These are phyloP conservation scores for Scolecobasidium constrictum DNA, from an alignment of 2,329 filamentous ascomycete species.

Conservation along the genomic window DNA sequence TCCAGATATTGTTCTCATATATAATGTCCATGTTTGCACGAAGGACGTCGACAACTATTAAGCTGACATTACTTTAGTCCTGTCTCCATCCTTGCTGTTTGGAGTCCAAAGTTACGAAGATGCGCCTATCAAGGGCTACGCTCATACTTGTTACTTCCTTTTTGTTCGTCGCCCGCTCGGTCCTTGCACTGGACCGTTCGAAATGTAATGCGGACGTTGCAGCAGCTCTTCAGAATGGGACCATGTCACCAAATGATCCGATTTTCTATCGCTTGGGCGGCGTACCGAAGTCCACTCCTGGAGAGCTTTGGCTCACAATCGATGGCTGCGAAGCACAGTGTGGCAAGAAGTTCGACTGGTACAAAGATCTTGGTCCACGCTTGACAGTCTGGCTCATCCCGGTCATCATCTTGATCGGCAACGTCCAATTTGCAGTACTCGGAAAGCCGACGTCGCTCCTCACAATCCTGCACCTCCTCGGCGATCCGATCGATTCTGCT, in stretches of 20 bases:
- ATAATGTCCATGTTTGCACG: no score
- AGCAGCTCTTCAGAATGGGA: neutral
- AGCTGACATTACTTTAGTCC: no score
- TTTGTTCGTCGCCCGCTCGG: no score
- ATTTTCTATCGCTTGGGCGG: neutral
- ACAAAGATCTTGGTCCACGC: slow-evolving; percentile 15
- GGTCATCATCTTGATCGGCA: slow-evolving; percentile 15
- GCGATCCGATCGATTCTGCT: slow-evolving; percentile 16
- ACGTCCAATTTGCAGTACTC: slow-evolving; percentile 16
- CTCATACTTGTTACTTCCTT: no score
- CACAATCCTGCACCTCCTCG: slow-evolving; percentile 14
- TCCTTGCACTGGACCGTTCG: neutral
- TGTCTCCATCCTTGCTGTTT: no score
- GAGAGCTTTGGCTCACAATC: slow-evolving; percentile 9
- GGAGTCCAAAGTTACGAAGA: no score
- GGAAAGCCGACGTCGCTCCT: neutral
- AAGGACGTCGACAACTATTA: no score
- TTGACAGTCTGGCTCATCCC: slow-evolving; percentile 16
- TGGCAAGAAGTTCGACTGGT: slow-evolving; percentile 11
- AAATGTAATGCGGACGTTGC: neutral
- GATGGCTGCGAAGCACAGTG: slow-evolving; percentile 12
- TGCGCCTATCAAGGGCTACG: no score
- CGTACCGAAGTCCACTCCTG: neutral
- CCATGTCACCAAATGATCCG: neutral
- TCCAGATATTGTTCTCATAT: no score